A percentile compares a stretch with the other conserved stretches of the same genome.
Conservation (phyloP, 768 basidiomycete species). For the Chalciporus chontae region DNA sequence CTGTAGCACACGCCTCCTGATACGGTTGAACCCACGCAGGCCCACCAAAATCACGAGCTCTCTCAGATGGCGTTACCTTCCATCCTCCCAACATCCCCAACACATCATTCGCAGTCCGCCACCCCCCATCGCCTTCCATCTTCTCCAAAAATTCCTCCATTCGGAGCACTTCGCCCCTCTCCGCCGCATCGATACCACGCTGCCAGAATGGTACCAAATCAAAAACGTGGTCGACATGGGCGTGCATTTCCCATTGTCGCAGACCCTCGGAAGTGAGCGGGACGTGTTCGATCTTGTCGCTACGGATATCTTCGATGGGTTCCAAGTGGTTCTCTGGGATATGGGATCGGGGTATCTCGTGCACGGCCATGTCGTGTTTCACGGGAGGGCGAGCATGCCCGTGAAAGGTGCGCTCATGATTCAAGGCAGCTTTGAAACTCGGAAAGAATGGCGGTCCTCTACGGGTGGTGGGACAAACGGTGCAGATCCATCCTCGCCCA, state of each 20-base stretch:
- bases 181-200: constrained; percentile 44
- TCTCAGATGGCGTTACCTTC: constrained; percentile 7
- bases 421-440: constrained; percentile 27
- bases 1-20: constrained; percentile 8
- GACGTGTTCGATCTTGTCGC: constrained; percentile 29
- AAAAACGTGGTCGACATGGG: constrained; percentile 43
- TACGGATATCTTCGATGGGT: constrained; percentile 20
- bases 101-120: constrained; percentile 27
- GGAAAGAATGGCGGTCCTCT: constrained; percentile 20
- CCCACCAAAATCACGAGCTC: not conserved
- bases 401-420: constrained; percentile 28
- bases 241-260: constrained; percentile 27
- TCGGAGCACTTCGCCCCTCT: constrained; percentile 39
- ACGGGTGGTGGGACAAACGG: constrained; percentile 26
- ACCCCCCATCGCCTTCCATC: constrained; percentile 34
- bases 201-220: constrained; percentile 57
- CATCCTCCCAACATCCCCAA: constrained; percentile 29
- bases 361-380: not conserved
- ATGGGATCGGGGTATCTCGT: not conserved
- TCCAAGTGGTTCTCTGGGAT: constrained; percentile 7
- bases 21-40: constrained; percentile 9
- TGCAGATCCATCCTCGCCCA: constrained; percentile 34
- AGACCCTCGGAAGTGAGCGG: constrained; percentile 30
- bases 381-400: constrained; percentile 16
- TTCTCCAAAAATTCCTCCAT: constrained; percentile 46